Base-by-base conservation (phyloP, 441 rosid species). In the Isatis lusitanica region DNA sequence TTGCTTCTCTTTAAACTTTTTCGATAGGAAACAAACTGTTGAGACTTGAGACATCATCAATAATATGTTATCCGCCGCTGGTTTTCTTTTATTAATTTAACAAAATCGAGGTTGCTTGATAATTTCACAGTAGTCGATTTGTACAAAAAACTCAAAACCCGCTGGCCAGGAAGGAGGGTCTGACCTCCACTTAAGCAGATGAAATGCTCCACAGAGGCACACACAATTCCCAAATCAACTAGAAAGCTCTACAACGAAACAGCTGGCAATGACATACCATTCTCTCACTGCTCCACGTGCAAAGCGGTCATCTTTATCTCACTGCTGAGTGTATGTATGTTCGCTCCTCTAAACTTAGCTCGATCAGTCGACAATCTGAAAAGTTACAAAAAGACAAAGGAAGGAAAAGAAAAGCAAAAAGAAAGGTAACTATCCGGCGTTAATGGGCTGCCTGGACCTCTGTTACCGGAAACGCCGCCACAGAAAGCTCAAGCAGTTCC, bases 401-500 rank as follows among this genome's bases (percentile, higher is more conserved):
- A 30, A 21, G 0, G 3, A 61, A 60, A 31, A 53, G n/a, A n/a
- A n/a, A n/a, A n/a, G n/a, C n/a, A n/a, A 50, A 13, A 8, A 9
- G 11, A 30, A 6, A 35, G 38, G 9, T 30, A 30, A 46, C 39
- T 39, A 35, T 63, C 36, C 70, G 28, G 60, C 33, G 71, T 11
- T 35, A 13, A 76, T 70, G 80, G 68, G 58, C 50, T 51, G 7
- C 59, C 0, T 50, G n/a, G 68, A 71, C 48, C 57, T 77, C 43
- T 71, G 76, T 71, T 35, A 66, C 76, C 43, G 76, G n/a, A 40
- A 43, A 58, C 30, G 31, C 38, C 76, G 17, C 62, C 80, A 59
- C 57, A 77, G 38, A 42, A 71, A 66, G 68, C 76, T 77, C 17
- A 77, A 77, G 76, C 80, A 77, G 63, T 71, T 77, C 61, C 80